Conservation (phyloP, 2,329 filamentous ascomycete genomes). For the Aspergillus aculeatinus region DNA sequence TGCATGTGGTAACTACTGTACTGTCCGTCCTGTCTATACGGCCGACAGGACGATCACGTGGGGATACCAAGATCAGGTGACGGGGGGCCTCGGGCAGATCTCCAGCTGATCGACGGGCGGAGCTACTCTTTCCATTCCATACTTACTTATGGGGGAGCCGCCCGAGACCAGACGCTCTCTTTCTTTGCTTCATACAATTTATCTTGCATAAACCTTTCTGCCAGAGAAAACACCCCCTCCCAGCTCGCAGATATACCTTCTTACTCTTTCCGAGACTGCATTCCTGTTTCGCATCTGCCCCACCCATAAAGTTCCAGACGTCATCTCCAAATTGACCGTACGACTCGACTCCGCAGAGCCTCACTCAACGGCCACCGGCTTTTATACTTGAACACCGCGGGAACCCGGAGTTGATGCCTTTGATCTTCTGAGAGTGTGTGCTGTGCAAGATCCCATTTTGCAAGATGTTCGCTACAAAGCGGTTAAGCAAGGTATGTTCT, state of each 20-base stretch:
- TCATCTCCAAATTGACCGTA: constrained; percentile 16
- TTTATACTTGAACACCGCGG: background rate
- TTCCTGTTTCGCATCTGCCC: constrained; percentile 14
- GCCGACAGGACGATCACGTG: too few species aligned
- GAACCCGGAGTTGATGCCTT: background rate
- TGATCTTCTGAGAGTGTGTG: background rate
- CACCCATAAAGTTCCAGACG: constrained; percentile 18
- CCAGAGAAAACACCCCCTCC: background rate
- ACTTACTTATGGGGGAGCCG: background rate
- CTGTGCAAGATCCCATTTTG: background rate
- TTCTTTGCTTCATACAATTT: background rate
- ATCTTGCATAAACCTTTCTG: background rate
- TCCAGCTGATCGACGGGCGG: background rate
- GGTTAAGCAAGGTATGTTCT: constrained; percentile 45
- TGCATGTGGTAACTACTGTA: too few species aligned
- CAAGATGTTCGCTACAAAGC: constrained; percentile 53
- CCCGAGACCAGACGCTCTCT: too few species aligned
- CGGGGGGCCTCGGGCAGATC: background rate
- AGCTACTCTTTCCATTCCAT: background rate
- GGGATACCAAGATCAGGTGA: background rate
- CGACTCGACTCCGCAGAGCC: background rate
- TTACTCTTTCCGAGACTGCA: background rate
- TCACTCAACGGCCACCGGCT: background rate
- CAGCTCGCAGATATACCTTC: background rate
- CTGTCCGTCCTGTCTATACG: too few species aligned